Conservation (phyloP, 2,329 filamentous ascomycete species). For the Hymenoscyphus salicellus region DNA sequence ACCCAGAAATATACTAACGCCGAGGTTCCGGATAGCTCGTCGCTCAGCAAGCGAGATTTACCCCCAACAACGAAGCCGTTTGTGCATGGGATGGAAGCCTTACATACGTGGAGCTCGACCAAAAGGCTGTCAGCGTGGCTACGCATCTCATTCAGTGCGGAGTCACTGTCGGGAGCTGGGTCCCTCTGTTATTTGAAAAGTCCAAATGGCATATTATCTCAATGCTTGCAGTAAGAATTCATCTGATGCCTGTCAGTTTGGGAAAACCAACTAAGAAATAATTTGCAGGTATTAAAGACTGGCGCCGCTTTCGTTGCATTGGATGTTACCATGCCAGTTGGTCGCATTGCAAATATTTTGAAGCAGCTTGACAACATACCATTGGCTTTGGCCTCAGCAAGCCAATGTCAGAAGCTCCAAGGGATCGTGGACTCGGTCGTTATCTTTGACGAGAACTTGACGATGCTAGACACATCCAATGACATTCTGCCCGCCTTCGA, state of each 20-base stretch:
- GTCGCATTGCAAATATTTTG: slow-evolving; percentile 5
- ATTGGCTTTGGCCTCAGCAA: slow-evolving; percentile 3
- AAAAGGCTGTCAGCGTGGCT: slow-evolving; percentile 19
- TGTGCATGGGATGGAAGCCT: slow-evolving; percentile 26
- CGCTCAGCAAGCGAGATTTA: slow-evolving; percentile 2
- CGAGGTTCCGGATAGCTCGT: not conserved
- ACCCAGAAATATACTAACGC: not conserved
- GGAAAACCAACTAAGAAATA: slow-evolving; percentile 2
- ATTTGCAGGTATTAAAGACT: slow-evolving; percentile 4
- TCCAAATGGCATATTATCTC: slow-evolving; percentile 26
- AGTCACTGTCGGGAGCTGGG: slow-evolving; percentile 15
- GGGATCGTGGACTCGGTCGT: slow-evolving; percentile 4
- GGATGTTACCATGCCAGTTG: slow-evolving; percentile 7
- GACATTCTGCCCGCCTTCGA: not conserved
- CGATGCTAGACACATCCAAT: not conserved
- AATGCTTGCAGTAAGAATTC: slow-evolving; percentile 19
- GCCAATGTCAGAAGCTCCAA: slow-evolving; percentile 2
- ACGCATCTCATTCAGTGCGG: slow-evolving; percentile 16
- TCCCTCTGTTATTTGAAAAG: slow-evolving; percentile 32
- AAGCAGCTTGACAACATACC: slow-evolving; percentile 7
- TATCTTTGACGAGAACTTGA: slow-evolving; percentile 6
- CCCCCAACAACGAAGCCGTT: slow-evolving; percentile 6
- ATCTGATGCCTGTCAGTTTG: not conserved
- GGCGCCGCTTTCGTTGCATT: slow-evolving; percentile 2
- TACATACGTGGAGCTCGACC: slow-evolving; percentile 24